These are phyloP conservation scores for Hymenoscyphus scutula DNA, from an alignment of 2,329 filamentous ascomycete species.

Conservation along the genomic window DNA sequence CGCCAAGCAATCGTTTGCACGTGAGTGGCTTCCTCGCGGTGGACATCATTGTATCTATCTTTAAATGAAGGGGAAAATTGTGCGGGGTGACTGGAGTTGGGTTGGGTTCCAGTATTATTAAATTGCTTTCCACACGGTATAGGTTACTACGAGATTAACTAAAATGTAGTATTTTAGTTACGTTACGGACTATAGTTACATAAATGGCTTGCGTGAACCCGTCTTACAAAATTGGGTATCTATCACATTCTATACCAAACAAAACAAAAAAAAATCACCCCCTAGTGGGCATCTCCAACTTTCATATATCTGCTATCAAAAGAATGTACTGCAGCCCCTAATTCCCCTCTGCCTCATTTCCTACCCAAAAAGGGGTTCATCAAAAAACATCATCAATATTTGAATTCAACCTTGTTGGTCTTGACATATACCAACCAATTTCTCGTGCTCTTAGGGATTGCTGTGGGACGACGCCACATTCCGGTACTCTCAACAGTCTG, in stretches of 20 bases:
- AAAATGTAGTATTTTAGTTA: conserved; percentile 10
- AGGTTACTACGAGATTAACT: background rate
- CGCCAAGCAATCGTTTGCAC: background rate
- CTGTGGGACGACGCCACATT: conserved; percentile 24
- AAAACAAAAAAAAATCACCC: background rate
- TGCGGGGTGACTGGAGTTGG: no score
- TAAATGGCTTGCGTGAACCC: conserved; percentile 1
- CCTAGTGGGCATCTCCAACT: background rate
- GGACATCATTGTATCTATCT: background rate
- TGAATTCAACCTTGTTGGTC: conserved; percentile 24
- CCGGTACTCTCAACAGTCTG: conserved; percentile 21
- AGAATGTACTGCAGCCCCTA: background rate
- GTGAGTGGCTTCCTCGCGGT: background rate
- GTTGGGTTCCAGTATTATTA: background rate
- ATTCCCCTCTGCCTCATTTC: background rate
- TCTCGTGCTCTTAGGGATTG: conserved; percentile 20
- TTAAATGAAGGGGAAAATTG: background rate
- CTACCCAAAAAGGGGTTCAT: background rate
- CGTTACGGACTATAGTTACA: conserved; percentile 3
- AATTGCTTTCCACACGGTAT: background rate
- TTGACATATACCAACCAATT: conserved; percentile 26
- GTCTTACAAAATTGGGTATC: conserved; percentile 10
- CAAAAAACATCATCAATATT: conserved; percentile 21
- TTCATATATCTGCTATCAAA: background rate
- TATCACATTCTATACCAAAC: conserved; percentile 2